Evolutionary conservation across 2,329 filamentous ascomycete genomes (phyloP).

Genomic region (Hypoxylon sp.): DNA sequence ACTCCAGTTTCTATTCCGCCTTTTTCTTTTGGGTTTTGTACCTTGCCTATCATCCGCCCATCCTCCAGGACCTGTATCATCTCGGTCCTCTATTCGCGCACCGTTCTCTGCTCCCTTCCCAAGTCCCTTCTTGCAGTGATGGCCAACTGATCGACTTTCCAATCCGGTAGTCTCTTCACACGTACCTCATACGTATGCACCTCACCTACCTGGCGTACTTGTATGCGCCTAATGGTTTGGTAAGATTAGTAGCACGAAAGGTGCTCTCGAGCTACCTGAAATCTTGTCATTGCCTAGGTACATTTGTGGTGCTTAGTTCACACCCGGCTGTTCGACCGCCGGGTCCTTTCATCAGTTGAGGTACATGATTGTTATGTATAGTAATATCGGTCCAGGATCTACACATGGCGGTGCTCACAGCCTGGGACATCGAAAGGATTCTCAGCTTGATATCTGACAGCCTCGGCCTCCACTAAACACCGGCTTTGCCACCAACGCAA

Average conservation of each 20-base stretch:
- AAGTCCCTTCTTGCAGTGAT: slow-evolving; percentile 38
- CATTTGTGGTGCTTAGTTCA: neutral
- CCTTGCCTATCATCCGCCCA: slow-evolving; percentile 23
- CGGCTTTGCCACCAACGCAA: slow-evolving; percentile 20
- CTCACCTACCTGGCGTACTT: slow-evolving; percentile 4
- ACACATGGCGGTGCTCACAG: slow-evolving; percentile 28
- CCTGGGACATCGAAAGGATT: slow-evolving; percentile 11
- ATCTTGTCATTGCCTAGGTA: slow-evolving; percentile 1
- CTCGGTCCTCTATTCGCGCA: slow-evolving; percentile 7
- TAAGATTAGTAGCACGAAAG: slow-evolving; percentile 6
- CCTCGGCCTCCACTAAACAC: slow-evolving; percentile 12
- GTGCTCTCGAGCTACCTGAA: slow-evolving; percentile 24
- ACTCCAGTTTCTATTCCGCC: slow-evolving; percentile 34
- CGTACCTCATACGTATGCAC: neutral
- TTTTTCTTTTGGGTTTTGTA: slow-evolving; percentile 5
- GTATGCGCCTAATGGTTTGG: slow-evolving; percentile 10
- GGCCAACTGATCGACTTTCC: slow-evolving; percentile 28
- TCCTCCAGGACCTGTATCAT: slow-evolving; percentile 35
- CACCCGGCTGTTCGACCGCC: slow-evolving; percentile 4
- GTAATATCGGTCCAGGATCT: slow-evolving; percentile 31
- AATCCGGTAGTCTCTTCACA: slow-evolving; percentile 27
- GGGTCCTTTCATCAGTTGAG: slow-evolving; percentile 16
- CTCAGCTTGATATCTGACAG: slow-evolving; percentile 2
- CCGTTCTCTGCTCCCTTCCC: neutral
- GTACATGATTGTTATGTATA: slow-evolving; percentile 33